These are phyloP conservation scores for Yamadazyma songkhlaensis DNA, from an alignment of 1,139 yeast genomes.

Conservation along the genomic window DNA sequence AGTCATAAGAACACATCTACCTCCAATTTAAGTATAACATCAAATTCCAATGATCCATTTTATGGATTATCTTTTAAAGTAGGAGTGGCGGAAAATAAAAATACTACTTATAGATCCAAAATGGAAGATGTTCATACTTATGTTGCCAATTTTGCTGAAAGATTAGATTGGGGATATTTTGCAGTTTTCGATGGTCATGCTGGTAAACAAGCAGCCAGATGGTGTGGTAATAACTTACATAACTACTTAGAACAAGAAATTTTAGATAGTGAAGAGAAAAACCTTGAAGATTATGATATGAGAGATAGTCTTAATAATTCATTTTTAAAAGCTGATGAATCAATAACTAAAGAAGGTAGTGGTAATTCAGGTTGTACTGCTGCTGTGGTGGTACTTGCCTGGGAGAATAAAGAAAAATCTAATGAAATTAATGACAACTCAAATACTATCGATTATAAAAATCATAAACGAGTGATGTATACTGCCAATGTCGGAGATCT, in stretches of 20 bases:
- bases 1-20: slow-evolving; percentile 15
- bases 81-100: slow-evolving; percentile 89
- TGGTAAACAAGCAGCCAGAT: slow-evolving; percentile 88
- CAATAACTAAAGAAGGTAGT: slow-evolving; percentile 55
- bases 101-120: slow-evolving; percentile 73
- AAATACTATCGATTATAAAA: slow-evolving; percentile 5
- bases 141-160: slow-evolving; percentile 86
- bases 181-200: slow-evolving; percentile 98
- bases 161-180: slow-evolving; percentile 92
- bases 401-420: slow-evolving; percentile 49
- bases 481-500: slow-evolving; percentile 97
- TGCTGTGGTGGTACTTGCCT: slow-evolving; percentile 85
- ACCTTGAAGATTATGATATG: slow-evolving; percentile 20
- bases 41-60: slow-evolving; percentile 31
- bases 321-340: slow-evolving; percentile 72
- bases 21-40: slow-evolving; percentile 12
- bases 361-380: slow-evolving; percentile 92
- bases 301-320: slow-evolving; percentile 55
- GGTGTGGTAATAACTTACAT: slow-evolving; percentile 92
- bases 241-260: slow-evolving; percentile 53
- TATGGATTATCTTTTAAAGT: slow-evolving; percentile 64
- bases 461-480: slow-evolving; percentile 70
- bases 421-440: slow-evolving; percentile 1
- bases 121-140: slow-evolving; percentile 98
- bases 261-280: slow-evolving; percentile 20